A percentile compares a stretch with the other conserved stretches of the same genome.
These are phyloP conservation scores for Hyaloscypha hepaticicola DNA, from an alignment of 495 filamentous ascomycete species.

Conservation along the genomic window DNA sequence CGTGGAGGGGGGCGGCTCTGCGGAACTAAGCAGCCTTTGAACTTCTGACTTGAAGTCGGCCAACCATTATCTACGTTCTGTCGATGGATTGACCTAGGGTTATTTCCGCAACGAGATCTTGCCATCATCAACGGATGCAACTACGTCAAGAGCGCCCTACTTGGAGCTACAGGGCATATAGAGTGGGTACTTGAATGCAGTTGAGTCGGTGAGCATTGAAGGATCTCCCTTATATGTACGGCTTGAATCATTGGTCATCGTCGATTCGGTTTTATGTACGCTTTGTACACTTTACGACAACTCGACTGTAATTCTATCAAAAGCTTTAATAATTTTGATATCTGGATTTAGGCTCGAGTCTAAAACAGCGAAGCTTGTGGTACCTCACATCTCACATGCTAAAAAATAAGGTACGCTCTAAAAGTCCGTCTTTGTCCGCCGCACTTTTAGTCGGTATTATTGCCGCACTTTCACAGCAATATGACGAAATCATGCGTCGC, in stretches of 20 bases:
- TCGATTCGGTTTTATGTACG: neutral
- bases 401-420: neutral
- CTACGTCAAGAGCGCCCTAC: neutral
- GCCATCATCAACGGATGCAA: neutral
- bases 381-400: neutral
- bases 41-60: no score
- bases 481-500: neutral
- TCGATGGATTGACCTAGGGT: neutral
- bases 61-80: neutral
- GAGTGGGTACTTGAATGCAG: no score
- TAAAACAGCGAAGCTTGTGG: neutral
- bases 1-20: no score
- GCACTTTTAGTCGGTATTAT: neutral
- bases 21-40: no score
- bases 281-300: neutral
- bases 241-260: neutral
- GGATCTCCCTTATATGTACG: no score
- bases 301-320: neutral
- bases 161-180: no score
- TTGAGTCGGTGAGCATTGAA: no score
- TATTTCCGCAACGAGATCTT: neutral
- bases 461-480: neutral
- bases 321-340: neutral
- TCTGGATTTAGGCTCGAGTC: neutral
- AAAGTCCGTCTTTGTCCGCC: neutral